Conservation (phyloP, 1,284 basidiomycete genomes). For the Irpex rosettiformis region DNA sequence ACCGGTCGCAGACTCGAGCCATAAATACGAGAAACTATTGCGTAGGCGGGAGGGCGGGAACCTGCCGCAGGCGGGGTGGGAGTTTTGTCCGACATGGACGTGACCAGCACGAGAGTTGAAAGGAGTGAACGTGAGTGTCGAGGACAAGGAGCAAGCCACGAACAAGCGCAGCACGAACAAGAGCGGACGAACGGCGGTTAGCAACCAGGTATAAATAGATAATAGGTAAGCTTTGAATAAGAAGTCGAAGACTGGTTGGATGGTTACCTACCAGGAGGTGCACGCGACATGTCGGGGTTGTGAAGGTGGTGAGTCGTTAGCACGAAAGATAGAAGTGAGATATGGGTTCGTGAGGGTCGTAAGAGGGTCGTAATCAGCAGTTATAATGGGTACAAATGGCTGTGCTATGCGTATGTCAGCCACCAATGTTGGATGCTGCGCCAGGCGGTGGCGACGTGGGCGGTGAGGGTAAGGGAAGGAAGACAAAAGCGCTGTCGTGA, state of each 20-base stretch:
- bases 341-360: background rate
- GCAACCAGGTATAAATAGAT: background rate
- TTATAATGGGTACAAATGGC: background rate
- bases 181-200: background rate
- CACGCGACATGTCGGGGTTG: background rate
- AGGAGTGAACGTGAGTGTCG: background rate
- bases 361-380: background rate
- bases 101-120: slow-evolving; percentile 1
- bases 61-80: background rate
- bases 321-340: background rate
- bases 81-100: background rate
- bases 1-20: slow-evolving; percentile 53
- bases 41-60: slow-evolving; percentile 48
- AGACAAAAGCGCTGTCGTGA: background rate
- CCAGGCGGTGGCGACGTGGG: background rate
- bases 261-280: slow-evolving; percentile 2
- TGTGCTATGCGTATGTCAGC: background rate
- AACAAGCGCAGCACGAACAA: background rate
- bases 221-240: background rate
- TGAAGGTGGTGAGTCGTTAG: background rate
- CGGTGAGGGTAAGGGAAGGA: background rate
- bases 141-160: background rate
- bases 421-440: background rate
- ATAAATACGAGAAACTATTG: slow-evolving; percentile 54
- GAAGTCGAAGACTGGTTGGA: background rate